Evolutionary conservation across 108 stramenopile species (phyloP).

Genomic region (Conticribra weissflogii): DNA sequence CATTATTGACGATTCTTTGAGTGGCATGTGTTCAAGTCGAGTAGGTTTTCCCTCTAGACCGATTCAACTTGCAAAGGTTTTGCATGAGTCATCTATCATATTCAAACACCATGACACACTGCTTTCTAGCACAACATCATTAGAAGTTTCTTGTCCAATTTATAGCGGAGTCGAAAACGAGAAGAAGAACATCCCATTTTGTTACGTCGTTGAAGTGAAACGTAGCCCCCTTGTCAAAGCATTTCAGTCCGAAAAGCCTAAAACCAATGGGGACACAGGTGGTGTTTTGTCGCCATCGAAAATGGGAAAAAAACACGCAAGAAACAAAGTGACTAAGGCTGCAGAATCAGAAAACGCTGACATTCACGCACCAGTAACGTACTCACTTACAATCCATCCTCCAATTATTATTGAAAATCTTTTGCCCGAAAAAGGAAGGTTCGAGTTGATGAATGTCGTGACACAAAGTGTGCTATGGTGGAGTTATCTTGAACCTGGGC

Average conservation of each 20-base stretch:
- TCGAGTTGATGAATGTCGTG: slow-evolving; percentile 90
- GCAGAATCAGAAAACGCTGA: slow-evolving; percentile 11
- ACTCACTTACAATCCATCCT: slow-evolving; percentile 86
- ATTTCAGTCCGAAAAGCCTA: slow-evolving; percentile 9
- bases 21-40: no score
- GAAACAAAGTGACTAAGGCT: slow-evolving; percentile 21
- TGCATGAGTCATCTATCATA: slow-evolving; percentile 79
- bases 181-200: slow-evolving; percentile 60
- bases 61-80: slow-evolving; percentile 78
- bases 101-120: slow-evolving; percentile 56
- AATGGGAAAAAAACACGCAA: slow-evolving; percentile 16
- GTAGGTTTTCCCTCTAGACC: slow-evolving; percentile 70
- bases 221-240: slow-evolving; percentile 67
- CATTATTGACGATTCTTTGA: no score
- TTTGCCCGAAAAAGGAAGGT: slow-evolving; percentile 83
- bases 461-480: slow-evolving; percentile 84
- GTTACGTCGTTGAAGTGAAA: slow-evolving; percentile 88
- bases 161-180: slow-evolving; percentile 36
- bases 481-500: slow-evolving; percentile 83
- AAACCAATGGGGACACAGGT: neutral
- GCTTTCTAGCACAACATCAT: no score
- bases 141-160: slow-evolving; percentile 82
- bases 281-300: slow-evolving; percentile 21
- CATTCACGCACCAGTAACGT: slow-evolving; percentile 80
- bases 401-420: slow-evolving; percentile 95